Evolutionary conservation across 208 protist genomes (phyloP), one percentile per base, ranked within the genome.

Genomic region (Wallacemonas sp.): DNA sequence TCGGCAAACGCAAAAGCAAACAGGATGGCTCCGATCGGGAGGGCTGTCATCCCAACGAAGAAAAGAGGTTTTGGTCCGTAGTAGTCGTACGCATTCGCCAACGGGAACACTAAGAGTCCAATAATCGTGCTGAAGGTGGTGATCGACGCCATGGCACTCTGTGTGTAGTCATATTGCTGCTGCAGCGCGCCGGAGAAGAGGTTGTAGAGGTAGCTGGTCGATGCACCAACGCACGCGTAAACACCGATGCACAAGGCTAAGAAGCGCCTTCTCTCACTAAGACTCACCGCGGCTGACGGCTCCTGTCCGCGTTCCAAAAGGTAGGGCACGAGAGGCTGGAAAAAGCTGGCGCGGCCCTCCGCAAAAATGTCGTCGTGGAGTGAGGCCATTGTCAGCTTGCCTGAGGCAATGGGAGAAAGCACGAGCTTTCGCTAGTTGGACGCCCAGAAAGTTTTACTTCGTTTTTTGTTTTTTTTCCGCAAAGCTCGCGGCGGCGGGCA

Each of bases 101-200:
- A 64, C 3, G 81, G 83, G 24, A 94, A 81, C 1, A 72, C 73
- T 5, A 89, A 54, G 21, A 84, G 46, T n/a, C 81, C 70, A 1
- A 85, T 34, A 3, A 89, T 39, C 30, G 68, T 68, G 1, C 75
- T 67, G 54, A 79, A 67, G 4, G 83, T 92, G 17, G 76, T 85
- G 52, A 94, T 94, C 26, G 81, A 81, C 22, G 85, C 71, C 66
- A 94, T 85, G 13, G 92, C 67, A 44, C 63, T 79, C 62, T 94
- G 89, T 12, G 71, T 85, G 26, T 91, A 81, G 38, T 87, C 55
- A 58, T 85, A 92, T 66, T 91, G 81, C 12, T 78, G 37, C 45
- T 94, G 83, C 12, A 94, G 60, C 13, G 41, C 36, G 17, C 83
- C 85, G n/a, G 81, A 91, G 57, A 86, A 91, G 15, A 94, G 64